Percentiles rank a stretch among this genome's conserved stretches.
Evolutionary conservation across 2,329 filamentous ascomycete genomes (phyloP).

Genomic region (Scedosporium minutisporum): DNA sequence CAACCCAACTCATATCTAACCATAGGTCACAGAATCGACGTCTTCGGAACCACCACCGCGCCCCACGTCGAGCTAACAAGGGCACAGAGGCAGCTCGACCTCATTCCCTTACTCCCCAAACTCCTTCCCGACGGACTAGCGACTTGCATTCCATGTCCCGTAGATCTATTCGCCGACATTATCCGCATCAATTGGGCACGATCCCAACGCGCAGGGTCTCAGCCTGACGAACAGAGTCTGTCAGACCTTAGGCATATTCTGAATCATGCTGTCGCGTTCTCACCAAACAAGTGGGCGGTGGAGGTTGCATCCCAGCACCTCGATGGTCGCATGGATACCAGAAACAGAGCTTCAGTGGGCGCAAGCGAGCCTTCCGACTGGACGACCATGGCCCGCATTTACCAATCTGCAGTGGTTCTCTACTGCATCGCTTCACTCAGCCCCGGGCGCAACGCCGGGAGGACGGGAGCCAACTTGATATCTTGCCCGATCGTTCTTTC

Average conservation of each 20-base stretch:
- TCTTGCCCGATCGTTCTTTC: neutral
- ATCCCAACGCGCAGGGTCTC: neutral
- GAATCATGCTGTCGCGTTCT: neutral
- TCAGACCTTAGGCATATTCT: neutral
- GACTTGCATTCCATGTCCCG: neutral
- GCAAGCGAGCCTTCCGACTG: neutral
- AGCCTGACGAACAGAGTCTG: neutral
- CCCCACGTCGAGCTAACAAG: neutral
- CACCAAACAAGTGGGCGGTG: neutral
- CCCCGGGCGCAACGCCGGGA: neutral
- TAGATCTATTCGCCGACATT: neutral
- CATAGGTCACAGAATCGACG: neutral
- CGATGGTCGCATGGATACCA: neutral
- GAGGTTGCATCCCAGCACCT: neutral
- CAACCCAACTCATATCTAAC: neutral
- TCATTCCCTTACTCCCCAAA: neutral
- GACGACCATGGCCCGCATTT: neutral
- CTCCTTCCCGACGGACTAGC: neutral
- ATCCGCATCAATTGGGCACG: neutral
- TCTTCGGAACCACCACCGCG: neutral
- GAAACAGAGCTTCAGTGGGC: neutral
- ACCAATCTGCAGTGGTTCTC: neutral
- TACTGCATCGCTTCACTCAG: neutral
- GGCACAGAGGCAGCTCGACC: neutral
- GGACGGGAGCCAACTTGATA: neutral